These are phyloP conservation scores for Emmonsiellopsis sp. DNA, from an alignment of 2,329 filamentous ascomycete species.

Conservation along the genomic window DNA sequence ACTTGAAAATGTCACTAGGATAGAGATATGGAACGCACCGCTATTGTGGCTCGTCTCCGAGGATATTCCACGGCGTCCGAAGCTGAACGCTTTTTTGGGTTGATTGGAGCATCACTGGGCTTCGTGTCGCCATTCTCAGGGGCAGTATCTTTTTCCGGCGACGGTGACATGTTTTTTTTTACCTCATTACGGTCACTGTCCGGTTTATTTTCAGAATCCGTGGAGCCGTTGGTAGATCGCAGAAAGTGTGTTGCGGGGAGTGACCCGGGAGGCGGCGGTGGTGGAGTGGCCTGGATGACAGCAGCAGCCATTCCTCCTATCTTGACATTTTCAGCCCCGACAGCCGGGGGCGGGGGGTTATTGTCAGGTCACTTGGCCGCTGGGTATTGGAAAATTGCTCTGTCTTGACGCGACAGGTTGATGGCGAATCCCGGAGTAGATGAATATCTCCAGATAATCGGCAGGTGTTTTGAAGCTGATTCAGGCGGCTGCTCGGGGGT, in stretches of 20 bases:
- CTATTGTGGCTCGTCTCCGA: conserved; percentile 25
- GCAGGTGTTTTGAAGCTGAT: no score
- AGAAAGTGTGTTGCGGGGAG: neutral
- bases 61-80: conserved; percentile 24
- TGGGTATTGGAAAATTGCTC: no score
- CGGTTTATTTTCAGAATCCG: neutral
- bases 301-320: neutral
- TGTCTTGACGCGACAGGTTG: no score
- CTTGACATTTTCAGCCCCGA: neutral
- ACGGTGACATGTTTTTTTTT: conserved; percentile 14
- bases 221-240: neutral
- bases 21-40: conserved; percentile 15
- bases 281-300: neutral
- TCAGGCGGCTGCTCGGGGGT: no score
- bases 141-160: conserved; percentile 13
- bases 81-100: conserved; percentile 22
- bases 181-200: neutral
- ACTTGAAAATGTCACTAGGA: neutral
- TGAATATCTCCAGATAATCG: no score
- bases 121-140: neutral
- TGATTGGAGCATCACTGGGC: conserved; percentile 10
- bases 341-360: neutral
- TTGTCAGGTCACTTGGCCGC: no score
- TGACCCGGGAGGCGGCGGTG: neutral
- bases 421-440: no score